Evolutionary conservation across 2,329 filamentous ascomycete genomes (phyloP), one percentile per base, ranked within the genome.

Genomic region (Trichoderma polysporum): DNA sequence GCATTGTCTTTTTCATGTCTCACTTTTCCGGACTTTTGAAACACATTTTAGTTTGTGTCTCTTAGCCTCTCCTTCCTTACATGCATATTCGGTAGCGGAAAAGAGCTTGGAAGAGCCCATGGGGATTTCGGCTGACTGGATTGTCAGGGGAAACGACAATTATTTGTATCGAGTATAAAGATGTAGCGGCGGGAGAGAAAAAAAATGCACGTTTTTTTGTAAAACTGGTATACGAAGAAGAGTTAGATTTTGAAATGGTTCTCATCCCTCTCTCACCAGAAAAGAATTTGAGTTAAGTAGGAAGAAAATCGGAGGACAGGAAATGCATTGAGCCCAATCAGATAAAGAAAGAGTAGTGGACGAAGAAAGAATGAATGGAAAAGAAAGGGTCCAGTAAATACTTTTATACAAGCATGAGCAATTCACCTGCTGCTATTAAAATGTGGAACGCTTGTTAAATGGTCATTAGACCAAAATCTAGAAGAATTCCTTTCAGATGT

Each of bases 141-240:
- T 64, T 64, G 60, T 35, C 50, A 33, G n/a, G 27, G n/a, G n/a
- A 33, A 45, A 8, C 6, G 37, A 25, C 49, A 45, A 64, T 56
- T n/a, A 13, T 64, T 27, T 64, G 50, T 64, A 56, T 56, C 60
- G 35, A 41, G 50, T 63, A 64, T 35, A 33, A 47, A n/a, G 29
- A 31, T 29, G 45, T 29, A 39, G 58, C 31, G 33, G 31, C 35
- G 22, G 13, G 9, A 58, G 41, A 13, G 15, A 31, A 19, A 57
- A 57, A 17, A 37, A 29, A 33, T 9, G 15, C 17, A 45, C 9
- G 19, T 37, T 12, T 27, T 27, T 57, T 33, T 49, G 22, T 22
- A 25, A 49, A 60, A 49, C n/a, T 33, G 17, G 29, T 31, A 19
- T 13, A 33, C 29, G 9, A 53, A 15, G 15, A 33, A 19, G 50